phyloP scores from a whole-genome alignment of 2,329 filamentous ascomycete species.

The Colletotrichum nymphaeae region DNA sequence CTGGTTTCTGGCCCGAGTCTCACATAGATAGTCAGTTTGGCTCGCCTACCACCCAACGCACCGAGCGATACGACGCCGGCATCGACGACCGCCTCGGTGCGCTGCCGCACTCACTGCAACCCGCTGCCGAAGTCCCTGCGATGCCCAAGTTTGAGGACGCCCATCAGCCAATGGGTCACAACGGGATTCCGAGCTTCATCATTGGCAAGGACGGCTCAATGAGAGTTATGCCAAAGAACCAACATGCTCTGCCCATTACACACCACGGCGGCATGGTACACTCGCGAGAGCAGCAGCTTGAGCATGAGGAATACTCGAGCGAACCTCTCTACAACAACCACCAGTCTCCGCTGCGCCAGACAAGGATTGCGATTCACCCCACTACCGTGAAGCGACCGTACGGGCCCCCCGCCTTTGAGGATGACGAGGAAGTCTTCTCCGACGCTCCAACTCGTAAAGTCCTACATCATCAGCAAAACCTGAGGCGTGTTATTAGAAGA shows the following conservation, averaged over 20 bases:
- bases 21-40: slow-evolving; percentile 32
- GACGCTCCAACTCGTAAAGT: slow-evolving; percentile 38
- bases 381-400: slow-evolving; percentile 43
- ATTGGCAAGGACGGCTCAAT: slow-evolving; percentile 52
- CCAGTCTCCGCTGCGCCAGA: slow-evolving; percentile 37
- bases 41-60: slow-evolving; percentile 32
- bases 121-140: background rate
- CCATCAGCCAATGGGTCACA: slow-evolving; percentile 23
- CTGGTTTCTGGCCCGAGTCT: slow-evolving; percentile 34
- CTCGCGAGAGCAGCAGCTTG: slow-evolving; percentile 37
- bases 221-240: slow-evolving; percentile 43
- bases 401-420: slow-evolving; percentile 39
- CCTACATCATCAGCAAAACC: slow-evolving; percentile 22
- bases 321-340: slow-evolving; percentile 24
- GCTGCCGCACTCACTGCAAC: slow-evolving; percentile 12
- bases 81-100: slow-evolving; percentile 21
- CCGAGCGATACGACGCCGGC: slow-evolving; percentile 26
- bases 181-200: slow-evolving; percentile 41
- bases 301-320: slow-evolving; percentile 8
- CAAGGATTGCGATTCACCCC: slow-evolving; percentile 55
- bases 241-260: slow-evolving; percentile 38
- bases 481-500: slow-evolving; percentile 10
- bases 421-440: slow-evolving; percentile 42
- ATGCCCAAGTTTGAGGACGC: background rate
- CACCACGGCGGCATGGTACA: slow-evolving; percentile 35